Base-by-base conservation (phyloP, 495 filamentous ascomycete species). In the Tuber umbilicatum region DNA sequence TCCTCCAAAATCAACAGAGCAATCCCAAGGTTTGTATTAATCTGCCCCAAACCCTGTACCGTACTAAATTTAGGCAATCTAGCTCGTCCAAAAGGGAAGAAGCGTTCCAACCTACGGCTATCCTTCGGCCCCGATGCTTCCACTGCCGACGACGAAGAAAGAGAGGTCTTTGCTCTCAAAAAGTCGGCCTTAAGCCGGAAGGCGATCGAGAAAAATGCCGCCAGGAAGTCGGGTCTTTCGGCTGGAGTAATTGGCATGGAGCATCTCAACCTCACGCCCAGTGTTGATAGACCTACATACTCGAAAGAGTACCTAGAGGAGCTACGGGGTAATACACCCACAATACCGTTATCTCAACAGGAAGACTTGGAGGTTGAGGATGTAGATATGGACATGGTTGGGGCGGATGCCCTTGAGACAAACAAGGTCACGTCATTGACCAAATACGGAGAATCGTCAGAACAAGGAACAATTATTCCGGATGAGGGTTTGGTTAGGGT, bases 401-500 rank as follows among this genome's bases (percentile, higher is more conserved):
- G 71, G 39, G 42, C 45, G 27, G 74, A 70, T 35, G 60, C 17
- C 35, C 69, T 17, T 4, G 35, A 37, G 43, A 50, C 37, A 4
- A 40, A 74, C 2, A 72, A 73, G 6, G 68, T 75, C 35, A 47
- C 31, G 27, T 83, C 79, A 67, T 40, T 72, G 38, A 69, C 75
- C 2, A 74, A 50, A 42, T 77, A 74, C 45, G 72, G 35, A 55
- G 76, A 79, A 1, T 60, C 50, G 14, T 47, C 72, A 86, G 4
- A 72, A 1, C 69, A 37, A 17, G 77, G 72, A 19, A 79, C 76
- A 70, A 74, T 73, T 17, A 94, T 98, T 72, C 91, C 94, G 5
- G 93, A 90, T 38, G 91, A 93, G 80, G 89, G 91, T n/a, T 92
- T 97, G 79, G 97, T 98, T 60, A 87, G 88, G 69, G 94, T 97